Conservation (phyloP, 2,329 filamentous ascomycete species). For the Talaromyces sp. region DNA sequence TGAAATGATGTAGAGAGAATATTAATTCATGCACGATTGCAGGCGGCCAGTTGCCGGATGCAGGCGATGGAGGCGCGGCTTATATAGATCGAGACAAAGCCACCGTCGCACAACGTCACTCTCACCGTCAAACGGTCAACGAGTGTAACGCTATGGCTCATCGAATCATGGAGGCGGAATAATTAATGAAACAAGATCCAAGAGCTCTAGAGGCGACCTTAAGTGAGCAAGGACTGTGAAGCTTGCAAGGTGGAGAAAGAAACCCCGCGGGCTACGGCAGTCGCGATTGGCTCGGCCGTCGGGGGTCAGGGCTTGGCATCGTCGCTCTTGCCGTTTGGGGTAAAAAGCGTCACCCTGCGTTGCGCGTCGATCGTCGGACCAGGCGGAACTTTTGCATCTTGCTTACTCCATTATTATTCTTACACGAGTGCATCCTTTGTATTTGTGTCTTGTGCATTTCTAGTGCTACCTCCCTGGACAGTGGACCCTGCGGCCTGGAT, state of each 20-base stretch:
- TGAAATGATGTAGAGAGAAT: background rate
- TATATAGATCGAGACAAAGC: background rate
- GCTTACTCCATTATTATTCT: too few relatives aligned
- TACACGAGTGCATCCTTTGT: too few relatives aligned
- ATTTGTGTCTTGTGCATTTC: too few relatives aligned
- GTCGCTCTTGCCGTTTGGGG: background rate
- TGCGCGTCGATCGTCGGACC: too few relatives aligned
- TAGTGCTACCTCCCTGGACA: too few relatives aligned
- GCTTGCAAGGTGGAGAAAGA: background rate
- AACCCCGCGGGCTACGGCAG: background rate
- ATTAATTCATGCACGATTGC: too few relatives aligned
- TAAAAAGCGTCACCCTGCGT: background rate
- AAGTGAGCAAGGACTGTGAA: background rate
- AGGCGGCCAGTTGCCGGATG: too few relatives aligned
- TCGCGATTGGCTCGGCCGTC: background rate
- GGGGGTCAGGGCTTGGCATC: background rate
- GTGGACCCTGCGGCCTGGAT: too few relatives aligned
- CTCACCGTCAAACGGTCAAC: too few relatives aligned
- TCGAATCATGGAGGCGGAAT: background rate
- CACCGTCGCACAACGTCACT: background rate
- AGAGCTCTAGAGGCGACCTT: too few relatives aligned
- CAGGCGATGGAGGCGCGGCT: background rate
- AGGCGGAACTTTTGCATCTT: too few relatives aligned
- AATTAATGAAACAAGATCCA: background rate
- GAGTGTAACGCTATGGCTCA: background rate